These are phyloP conservation scores for Speleostelium caveatum DNA, from an alignment of 78 protist genomes.

Conservation along the genomic window DNA sequence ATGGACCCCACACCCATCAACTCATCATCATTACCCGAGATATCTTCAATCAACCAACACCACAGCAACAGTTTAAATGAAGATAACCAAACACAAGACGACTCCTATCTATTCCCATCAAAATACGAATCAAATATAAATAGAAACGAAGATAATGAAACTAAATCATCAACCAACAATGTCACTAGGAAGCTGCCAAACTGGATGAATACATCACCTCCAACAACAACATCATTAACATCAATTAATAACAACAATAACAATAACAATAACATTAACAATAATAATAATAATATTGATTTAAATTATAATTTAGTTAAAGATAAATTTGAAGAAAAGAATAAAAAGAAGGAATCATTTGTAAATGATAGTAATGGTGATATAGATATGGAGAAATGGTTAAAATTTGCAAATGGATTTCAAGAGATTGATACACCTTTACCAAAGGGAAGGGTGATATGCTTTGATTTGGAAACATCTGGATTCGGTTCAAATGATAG, in stretches of 20 bases:
- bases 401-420: conserved; percentile 27
- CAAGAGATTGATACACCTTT: conserved; percentile 51
- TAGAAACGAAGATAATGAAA: neutral
- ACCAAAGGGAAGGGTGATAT: conserved; percentile 68
- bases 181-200: conserved; percentile 5
- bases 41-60: neutral
- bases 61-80: neutral
- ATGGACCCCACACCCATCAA: neutral
- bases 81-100: neutral
- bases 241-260: neutral
- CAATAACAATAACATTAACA: neutral
- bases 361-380: neutral
- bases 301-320: neutral
- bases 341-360: neutral
- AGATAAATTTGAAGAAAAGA: conserved; percentile 3
- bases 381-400: conserved; percentile 2
- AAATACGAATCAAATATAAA: neutral
- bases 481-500: conserved; percentile 63
- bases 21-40: neutral
- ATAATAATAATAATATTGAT: neutral
- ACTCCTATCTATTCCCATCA: neutral
- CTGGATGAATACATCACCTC: conserved; percentile 10
- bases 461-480: conserved; percentile 83
- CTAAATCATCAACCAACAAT: neutral
- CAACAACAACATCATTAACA: neutral